Conservation (phyloP, 1,139 yeast genomes). For the Candida frijolesensis region DNA sequence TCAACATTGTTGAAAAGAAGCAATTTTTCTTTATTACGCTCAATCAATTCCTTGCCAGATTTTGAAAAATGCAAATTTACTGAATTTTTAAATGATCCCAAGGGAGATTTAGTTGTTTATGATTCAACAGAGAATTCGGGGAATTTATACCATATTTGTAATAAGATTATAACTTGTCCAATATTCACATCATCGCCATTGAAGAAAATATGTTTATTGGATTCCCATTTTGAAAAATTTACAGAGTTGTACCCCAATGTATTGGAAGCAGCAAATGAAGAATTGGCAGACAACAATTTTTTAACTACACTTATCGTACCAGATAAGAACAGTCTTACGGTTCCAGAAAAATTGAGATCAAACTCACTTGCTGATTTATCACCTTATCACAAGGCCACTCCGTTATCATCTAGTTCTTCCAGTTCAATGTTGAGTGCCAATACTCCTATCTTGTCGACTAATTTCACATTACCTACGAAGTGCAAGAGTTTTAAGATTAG, state of each 20-base stretch:
- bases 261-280: conserved; percentile 10
- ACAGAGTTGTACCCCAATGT: conserved; percentile 13
- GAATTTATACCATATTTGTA: conserved; percentile 46
- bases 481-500: conserved; percentile 36
- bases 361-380: conserved; percentile 14
- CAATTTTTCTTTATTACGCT: conserved; percentile 57
- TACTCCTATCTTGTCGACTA: conserved; percentile 32
- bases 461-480: conserved; percentile 29
- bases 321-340: too few relatives aligned
- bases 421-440: conserved; percentile 8
- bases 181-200: conserved; percentile 5
- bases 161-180: conserved; percentile 43
- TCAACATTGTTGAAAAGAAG: conserved; percentile 74
- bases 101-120: conserved; percentile 25
- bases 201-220: conserved; percentile 16
- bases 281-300: conserved; percentile 11
- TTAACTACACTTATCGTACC: conserved; percentile 17
- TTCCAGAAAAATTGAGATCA: conserved; percentile 13
- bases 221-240: conserved; percentile 18
- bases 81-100: conserved; percentile 7
- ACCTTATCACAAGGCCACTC: conserved; percentile 5
- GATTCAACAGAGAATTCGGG: conserved; percentile 36
- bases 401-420: conserved; percentile 8
- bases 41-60: conserved; percentile 58
- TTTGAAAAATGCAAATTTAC: conserved; percentile 38